Evolutionary conservation across 1,139 yeast genomes (phyloP).

Genomic region (Zygoascus sp.): DNA sequence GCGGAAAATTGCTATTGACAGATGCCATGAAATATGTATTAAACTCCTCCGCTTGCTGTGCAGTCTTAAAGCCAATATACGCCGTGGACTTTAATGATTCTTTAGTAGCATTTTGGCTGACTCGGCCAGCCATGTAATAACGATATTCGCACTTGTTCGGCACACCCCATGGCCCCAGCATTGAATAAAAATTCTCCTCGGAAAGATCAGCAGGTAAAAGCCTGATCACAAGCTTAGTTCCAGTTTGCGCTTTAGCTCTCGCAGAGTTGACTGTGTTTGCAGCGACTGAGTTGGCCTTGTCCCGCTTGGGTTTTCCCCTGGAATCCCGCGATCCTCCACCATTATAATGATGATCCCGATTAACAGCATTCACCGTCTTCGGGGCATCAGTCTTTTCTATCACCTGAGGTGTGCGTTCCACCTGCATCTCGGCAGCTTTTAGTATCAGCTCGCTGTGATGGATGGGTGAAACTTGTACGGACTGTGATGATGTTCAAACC

Average conservation of each 20-base stretch:
- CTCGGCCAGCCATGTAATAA: slow-evolving; percentile 38
- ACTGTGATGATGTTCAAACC: neutral
- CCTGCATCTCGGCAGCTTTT: neutral
- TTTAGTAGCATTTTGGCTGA: slow-evolving; percentile 26
- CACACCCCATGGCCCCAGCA: slow-evolving; percentile 23
- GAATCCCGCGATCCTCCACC: neutral
- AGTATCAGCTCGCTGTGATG: neutral
- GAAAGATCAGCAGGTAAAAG: slow-evolving; percentile 38
- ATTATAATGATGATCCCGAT: slow-evolving; percentile 1
- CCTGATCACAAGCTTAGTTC: slow-evolving; percentile 35
- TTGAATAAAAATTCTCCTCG: slow-evolving; percentile 30
- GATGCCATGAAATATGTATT: slow-evolving; percentile 18
- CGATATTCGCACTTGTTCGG: slow-evolving; percentile 22
- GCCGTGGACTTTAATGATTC: slow-evolving; percentile 21
- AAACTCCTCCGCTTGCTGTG: slow-evolving; percentile 18
- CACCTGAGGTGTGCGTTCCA: no score
- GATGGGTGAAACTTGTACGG: neutral
- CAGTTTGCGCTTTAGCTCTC: neutral
- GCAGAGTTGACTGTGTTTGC: neutral
- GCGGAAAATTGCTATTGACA: slow-evolving; percentile 11
- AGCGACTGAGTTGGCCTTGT: neutral
- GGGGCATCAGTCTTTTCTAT: neutral
- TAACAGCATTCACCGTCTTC: neutral
- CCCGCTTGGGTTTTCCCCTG: neutral
- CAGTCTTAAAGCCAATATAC: slow-evolving; percentile 21